A percentile compares a stretch with the other conserved stretches of the same genome.
Evolutionary conservation across 169 alveolate species (phyloP).

Genomic region (Plasmodium relictum): DNA sequence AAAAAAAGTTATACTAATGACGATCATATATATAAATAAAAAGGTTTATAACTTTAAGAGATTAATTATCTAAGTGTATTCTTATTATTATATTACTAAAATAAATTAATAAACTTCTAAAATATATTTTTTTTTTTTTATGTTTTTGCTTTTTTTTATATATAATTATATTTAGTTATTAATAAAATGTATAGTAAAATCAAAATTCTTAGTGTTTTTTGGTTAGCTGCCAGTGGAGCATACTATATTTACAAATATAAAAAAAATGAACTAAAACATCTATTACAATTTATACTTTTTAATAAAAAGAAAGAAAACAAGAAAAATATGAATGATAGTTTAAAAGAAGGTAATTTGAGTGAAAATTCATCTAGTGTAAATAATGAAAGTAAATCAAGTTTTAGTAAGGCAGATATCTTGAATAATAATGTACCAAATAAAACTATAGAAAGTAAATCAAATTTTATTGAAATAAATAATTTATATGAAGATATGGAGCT

Average conservation of each 20-base stretch:
- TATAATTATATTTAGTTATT: not conserved
- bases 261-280: slow-evolving; percentile 9
- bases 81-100: too few relatives aligned
- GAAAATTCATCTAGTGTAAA: not conserved
- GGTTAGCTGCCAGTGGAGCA: slow-evolving; percentile 52
- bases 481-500: not conserved
- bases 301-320: slow-evolving; percentile 20
- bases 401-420: not conserved
- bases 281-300: slow-evolving; percentile 16
- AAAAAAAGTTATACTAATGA: too few relatives aligned
- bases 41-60: too few relatives aligned
- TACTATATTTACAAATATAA: slow-evolving; percentile 41
- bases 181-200: slow-evolving; percentile 12
- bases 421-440: slow-evolving; percentile 11
- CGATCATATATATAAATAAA: too few relatives aligned
- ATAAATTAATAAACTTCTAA: too few relatives aligned
- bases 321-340: not conserved
- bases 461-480: slow-evolving; percentile 9
- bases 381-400: not conserved
- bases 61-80: too few relatives aligned
- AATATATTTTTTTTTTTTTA: not conserved
- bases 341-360: not conserved
- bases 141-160: not conserved
- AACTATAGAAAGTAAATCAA: slow-evolving; percentile 13
- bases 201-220: slow-evolving; percentile 25